phyloP scores from a whole-genome alignment of 257 asterid species.

The Solanum megistacrolobum region DNA sequence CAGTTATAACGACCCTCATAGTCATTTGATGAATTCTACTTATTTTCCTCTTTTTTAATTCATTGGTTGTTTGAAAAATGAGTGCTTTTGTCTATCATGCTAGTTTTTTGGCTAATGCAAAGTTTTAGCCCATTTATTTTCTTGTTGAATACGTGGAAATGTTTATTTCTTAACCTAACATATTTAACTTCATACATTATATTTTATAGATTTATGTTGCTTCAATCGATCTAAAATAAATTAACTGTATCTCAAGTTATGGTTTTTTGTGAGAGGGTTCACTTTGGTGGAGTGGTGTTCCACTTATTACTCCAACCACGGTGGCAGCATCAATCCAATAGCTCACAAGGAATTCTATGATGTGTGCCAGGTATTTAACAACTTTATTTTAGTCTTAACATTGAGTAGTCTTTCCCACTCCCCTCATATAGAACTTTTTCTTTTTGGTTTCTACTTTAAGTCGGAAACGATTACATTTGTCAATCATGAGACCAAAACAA shows the following conservation, averaged over 20 bases:
- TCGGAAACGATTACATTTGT: not conserved
- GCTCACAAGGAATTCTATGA: no score
- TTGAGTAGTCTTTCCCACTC: no score
- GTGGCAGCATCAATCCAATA: no score
- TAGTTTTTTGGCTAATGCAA: conserved; percentile 76
- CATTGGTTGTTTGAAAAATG: conserved; percentile 51
- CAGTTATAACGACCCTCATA: no score
- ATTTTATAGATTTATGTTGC: not conserved
- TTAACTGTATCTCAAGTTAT: not conserved
- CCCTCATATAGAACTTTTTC: no score
- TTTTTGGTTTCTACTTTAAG: no score
- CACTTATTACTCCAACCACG: no score
- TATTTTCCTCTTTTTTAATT: not conserved
- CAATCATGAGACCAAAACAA: not conserved
- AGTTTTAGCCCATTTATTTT: conserved; percentile 38
- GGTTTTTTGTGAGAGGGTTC: conserved; percentile 10
- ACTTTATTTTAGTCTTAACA: no score
- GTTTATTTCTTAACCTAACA: conserved; percentile 14
- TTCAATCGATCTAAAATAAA: not conserved
- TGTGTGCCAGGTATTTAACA: no score
- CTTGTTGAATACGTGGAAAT: conserved; percentile 52
- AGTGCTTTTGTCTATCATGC: conserved; percentile 88
- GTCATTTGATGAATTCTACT: no score
- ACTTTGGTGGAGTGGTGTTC: conserved; percentile 64
- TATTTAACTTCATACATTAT: not conserved